Conservation (phyloP, 1,284 basidiomycete species). For the Apiotrichum domesticum region DNA sequence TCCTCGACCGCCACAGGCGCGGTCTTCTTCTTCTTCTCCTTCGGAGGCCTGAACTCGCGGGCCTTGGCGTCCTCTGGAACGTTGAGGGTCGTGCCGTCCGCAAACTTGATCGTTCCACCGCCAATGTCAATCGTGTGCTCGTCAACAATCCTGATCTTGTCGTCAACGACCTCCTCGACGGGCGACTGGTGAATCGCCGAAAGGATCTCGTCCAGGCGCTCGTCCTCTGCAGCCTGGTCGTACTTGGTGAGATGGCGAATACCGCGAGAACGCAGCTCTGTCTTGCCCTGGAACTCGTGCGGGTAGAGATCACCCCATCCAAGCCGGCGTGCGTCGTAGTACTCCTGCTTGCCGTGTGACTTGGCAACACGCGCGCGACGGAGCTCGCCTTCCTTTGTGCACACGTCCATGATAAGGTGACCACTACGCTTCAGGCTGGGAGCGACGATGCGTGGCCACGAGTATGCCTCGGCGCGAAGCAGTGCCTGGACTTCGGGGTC, state of each 20-base stretch:
- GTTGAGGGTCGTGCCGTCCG: neutral
- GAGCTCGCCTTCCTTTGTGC: slow-evolving; percentile 76
- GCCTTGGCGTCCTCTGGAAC: neutral
- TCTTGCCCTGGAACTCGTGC: slow-evolving; percentile 67
- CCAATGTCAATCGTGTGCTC: no score
- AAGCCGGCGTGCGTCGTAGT: slow-evolving; percentile 90
- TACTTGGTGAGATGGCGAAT: slow-evolving; percentile 30
- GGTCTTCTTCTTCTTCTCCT: neutral
- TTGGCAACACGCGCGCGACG: slow-evolving; percentile 82
- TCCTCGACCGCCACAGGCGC: neutral
- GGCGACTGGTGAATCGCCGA: neutral
- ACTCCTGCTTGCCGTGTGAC: slow-evolving; percentile 88
- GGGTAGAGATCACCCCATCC: slow-evolving; percentile 94
- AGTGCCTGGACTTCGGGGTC: slow-evolving; percentile 10
- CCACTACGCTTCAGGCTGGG: slow-evolving; percentile 87
- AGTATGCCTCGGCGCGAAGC: slow-evolving; percentile 53
- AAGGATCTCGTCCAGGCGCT: neutral
- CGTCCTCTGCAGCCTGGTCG: slow-evolving; percentile 9
- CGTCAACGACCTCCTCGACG: neutral
- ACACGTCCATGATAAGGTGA: slow-evolving; percentile 88
- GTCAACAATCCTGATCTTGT: neutral
- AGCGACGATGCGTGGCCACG: slow-evolving; percentile 86
- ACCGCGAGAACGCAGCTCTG: slow-evolving; percentile 55
- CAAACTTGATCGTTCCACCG: neutral
- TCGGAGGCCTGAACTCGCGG: neutral